Base-by-base conservation (phyloP, 345 rosid species). In the Salix udensis region DNA sequence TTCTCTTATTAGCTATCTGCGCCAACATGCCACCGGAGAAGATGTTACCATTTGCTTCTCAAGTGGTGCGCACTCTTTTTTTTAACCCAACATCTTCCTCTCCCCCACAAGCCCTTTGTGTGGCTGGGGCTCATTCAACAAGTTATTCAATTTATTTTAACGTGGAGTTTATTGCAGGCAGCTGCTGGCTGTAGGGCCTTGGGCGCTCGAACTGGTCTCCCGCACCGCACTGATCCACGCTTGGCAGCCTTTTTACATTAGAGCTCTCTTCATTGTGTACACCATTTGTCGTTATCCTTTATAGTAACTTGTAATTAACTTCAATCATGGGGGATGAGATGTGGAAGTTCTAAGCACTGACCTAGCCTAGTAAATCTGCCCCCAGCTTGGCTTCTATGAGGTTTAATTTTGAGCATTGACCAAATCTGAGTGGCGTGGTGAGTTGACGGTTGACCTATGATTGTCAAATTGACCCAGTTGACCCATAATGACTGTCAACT, bases 161-260 rank as follows among this genome's bases (percentile, higher is more conserved):
- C 68, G 31, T 77, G 77, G 65, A 68, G 48, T 66, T 75, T 70
- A 78, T 76, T 86, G 84, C 91, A 92, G 98, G 97, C 98, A 23
- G 97, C 92, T 46, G 82, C 81, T 34, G 83, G 86, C 21, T 92
- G 97, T 85, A 88, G 92, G 84, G 89, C 85, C 36, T 83, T 94
- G 78, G 98, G 97, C 79, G 97, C 98, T 74, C 91, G 93, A 50
- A 83, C 90, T 0, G 89, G 88, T 79, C 97, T 94, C 85, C 98
- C 95, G 60, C 71, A 18, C 73, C 80, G 78, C 30, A 72, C 86
- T 3, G 90, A 94, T 80, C 84, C 92, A 7, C 82, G 89, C 65
- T 80, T 94, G 75, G 83, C 76, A 14, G 58, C 88, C 19, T 88
- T 90, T 78, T 76, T 86, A 2, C 44, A 70, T 6, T 52, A 28